Base-by-base conservation (phyloP, 2,329 filamentous ascomycete species). In the Pseudopithomyces maydicus region DNA sequence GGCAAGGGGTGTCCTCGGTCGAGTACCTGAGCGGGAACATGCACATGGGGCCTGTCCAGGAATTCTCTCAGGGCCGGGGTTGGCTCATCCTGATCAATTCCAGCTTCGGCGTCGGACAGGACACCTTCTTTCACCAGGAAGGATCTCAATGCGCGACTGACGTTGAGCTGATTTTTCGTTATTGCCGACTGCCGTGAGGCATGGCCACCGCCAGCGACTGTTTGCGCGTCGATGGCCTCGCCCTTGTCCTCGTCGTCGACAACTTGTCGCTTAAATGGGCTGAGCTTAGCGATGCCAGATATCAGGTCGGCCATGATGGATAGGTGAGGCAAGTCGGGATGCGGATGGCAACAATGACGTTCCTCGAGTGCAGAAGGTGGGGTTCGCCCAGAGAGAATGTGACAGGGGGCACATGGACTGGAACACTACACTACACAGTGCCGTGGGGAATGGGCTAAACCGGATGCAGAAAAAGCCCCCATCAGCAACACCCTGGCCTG, bases 1-100 rank as follows among this genome's bases (percentile, higher is more conserved):
- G 87, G 84, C 20, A 91, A 75, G 1, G 87, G 84, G 61, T 85
- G 79, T 11, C 81, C 84, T 55, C 85, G 78, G 66, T 88, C 85
- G 8, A 82, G 81, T 12, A 88, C 72, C 52, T 81, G 74, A 2
- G 71, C 58, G 0, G 87, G 87, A 1, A 88, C 84, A 36, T 79
- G 68, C 64, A 87, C 81, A 71, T 88, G 84, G 32, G 84, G 81
- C 62, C 80, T 83, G 58, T 82, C 78, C 6, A 90, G 77, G 15
- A 89, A 74, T 2, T 78, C 74, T 20, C 78, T 74, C 22, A 90
- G 72, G 0, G 79, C 80, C 1, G 68, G 65, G 1, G 81, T 79
- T 6, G 78, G 74, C n/a, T 78, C 67, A 3, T 81, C 79, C 0
- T 68, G 67, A 23, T 83, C 78, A 17, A 84, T 55, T 2, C 75